Percentiles rank a stretch among this genome's conserved stretches.
These are phyloP conservation scores for Asclepias syriaca DNA, from an alignment of 257 asterid genomes.

Conservation along the genomic window DNA sequence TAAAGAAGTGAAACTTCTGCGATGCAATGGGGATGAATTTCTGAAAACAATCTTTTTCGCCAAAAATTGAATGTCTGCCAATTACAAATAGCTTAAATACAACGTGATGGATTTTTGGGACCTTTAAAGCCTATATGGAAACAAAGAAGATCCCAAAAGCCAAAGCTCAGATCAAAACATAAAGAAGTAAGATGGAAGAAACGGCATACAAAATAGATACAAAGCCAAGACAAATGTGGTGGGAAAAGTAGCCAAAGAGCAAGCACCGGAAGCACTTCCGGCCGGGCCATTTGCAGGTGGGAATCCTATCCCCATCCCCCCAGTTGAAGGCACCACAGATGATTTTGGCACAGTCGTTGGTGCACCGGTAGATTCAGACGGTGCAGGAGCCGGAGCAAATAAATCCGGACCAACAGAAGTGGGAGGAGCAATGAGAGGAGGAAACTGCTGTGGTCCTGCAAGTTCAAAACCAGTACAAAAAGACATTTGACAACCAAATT, in stretches of 20 bases:
- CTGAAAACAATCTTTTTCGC: background rate
- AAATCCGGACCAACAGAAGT: constrained; percentile 44
- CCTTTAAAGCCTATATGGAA: background rate
- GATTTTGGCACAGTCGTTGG: constrained; percentile 45
- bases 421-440: constrained; percentile 65
- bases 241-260: constrained; percentile 36
- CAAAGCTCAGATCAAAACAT: constrained; percentile 7
- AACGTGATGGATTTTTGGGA: background rate
- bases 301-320: constrained; percentile 43
- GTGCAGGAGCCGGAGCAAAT: constrained; percentile 86
- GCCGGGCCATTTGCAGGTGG: constrained; percentile 78
- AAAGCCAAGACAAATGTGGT: constrained; percentile 32
- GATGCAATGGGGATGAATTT: background rate
- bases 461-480: background rate
- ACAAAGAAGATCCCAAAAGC: constrained; percentile 3
- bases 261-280: constrained; percentile 51
- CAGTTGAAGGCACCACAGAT: constrained; percentile 56
- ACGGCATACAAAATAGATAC: constrained; percentile 21
- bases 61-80: background rate
- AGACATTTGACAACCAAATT: background rate
- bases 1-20: too few species aligned
- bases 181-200: constrained; percentile 19
- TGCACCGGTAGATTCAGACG: constrained; percentile 60
- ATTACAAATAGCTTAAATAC: constrained; percentile 8
- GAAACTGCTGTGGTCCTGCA: constrained; percentile 82